A percentile compares a stretch with the other conserved stretches of the same genome.
phyloP scores from a whole-genome alignment of 2,329 filamentous ascomycete genomes.

The Aspergillus sp. region DNA sequence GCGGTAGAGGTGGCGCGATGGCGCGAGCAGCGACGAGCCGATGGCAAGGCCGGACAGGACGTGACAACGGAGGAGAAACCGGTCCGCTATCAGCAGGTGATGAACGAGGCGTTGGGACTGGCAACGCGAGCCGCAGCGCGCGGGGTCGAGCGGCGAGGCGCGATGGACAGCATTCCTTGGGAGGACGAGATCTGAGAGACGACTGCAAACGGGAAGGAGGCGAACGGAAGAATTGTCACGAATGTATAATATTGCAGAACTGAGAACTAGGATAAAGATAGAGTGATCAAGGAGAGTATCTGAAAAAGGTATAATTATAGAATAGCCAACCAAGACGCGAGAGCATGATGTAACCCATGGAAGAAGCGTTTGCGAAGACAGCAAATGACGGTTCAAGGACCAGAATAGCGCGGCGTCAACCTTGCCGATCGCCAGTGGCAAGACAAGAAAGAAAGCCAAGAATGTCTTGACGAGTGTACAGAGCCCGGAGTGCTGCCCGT shows the following conservation, averaged over 20 bases:
- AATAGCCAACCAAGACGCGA: not conserved
- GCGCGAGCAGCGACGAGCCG: slow-evolving; percentile 40
- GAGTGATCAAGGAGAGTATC: not conserved
- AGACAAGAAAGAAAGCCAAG: not conserved
- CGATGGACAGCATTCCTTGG: slow-evolving; percentile 51
- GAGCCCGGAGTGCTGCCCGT: no score
- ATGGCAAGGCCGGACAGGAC: slow-evolving; percentile 53
- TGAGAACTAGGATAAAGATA: not conserved
- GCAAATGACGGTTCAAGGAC: not conserved
- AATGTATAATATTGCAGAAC: not conserved
- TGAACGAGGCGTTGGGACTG: slow-evolving; percentile 44
- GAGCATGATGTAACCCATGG: not conserved
- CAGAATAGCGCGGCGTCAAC: not conserved
- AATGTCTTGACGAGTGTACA: not conserved
- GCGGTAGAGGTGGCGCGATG: slow-evolving; percentile 67
- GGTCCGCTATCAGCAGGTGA: slow-evolving; percentile 43
- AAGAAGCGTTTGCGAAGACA: not conserved
- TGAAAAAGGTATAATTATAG: not conserved
- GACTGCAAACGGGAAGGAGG: not conserved
- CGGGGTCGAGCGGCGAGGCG: slow-evolving; percentile 46
- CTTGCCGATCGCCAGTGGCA: not conserved
- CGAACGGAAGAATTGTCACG: not conserved
- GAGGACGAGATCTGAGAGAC: slow-evolving; percentile 41
- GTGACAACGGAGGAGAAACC: slow-evolving; percentile 34
- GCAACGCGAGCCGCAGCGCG: slow-evolving; percentile 46